Percentiles rank a stretch among this genome's conserved stretches.
Conservation (phyloP, 176 grass and related monocot genomes). For the Dendrocalamus sinicus region DNA sequence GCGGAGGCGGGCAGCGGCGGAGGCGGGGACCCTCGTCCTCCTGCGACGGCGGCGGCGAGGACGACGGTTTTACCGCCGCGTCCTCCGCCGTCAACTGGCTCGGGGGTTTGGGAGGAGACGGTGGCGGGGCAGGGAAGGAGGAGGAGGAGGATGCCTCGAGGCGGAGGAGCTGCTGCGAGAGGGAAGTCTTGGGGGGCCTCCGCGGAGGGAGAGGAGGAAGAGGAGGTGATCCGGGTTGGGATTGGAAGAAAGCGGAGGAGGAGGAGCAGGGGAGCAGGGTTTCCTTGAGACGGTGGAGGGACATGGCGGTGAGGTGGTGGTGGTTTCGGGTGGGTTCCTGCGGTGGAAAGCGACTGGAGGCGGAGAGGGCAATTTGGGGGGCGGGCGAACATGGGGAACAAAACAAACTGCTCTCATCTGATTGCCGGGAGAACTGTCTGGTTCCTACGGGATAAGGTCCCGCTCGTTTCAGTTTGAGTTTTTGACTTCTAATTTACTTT, state of each 20-base stretch:
- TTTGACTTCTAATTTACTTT: too few relatives aligned
- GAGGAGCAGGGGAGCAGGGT: slow-evolving; percentile 53
- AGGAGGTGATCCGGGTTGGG: slow-evolving; percentile 15
- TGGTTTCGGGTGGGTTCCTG: background rate
- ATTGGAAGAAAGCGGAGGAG: background rate
- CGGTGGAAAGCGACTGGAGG: too few relatives aligned
- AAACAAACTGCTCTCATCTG: too few relatives aligned
- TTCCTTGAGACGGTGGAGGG: slow-evolving; percentile 68
- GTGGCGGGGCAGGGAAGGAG: slow-evolving; percentile 6
- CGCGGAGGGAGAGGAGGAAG: slow-evolving; percentile 31
- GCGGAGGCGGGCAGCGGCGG: slow-evolving; percentile 39
- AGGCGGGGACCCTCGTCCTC: slow-evolving; percentile 32
- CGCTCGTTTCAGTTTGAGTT: too few relatives aligned
- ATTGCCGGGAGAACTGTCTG: too few relatives aligned
- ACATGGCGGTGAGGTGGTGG: slow-evolving; percentile 46
- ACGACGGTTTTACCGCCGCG: background rate
- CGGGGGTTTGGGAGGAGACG: slow-evolving; percentile 23
- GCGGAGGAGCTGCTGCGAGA: slow-evolving; percentile 78
- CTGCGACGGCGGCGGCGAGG: background rate
- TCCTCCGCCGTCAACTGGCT: slow-evolving; percentile 13
- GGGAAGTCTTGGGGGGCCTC: slow-evolving; percentile 77
- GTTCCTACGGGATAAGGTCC: too few relatives aligned
- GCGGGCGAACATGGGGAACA: too few relatives aligned
- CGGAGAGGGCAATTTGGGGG: too few relatives aligned
- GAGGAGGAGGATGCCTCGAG: slow-evolving; percentile 47